A percentile compares a stretch with the other conserved stretches of the same genome.
Conservation (phyloP, 176 grass and related monocot genomes). For the Secale cereale region DNA sequence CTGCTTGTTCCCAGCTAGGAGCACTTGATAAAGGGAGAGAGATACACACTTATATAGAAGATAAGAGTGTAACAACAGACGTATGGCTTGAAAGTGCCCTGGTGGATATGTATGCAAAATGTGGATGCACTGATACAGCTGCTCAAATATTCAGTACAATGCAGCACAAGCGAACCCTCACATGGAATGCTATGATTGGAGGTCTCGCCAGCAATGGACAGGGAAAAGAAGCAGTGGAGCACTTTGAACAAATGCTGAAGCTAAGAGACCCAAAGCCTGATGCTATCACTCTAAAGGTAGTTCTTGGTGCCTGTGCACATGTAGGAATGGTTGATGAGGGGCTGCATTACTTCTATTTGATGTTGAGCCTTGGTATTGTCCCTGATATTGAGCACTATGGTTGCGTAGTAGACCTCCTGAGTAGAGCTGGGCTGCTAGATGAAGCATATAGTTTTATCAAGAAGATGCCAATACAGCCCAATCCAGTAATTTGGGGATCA, state of each 20-base stretch:
- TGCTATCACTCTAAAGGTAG: constrained; percentile 59
- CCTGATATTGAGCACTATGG: constrained; percentile 74
- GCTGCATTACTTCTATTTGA: constrained; percentile 54
- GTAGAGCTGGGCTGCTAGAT: constrained; percentile 60
- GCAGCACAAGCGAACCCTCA: constrained; percentile 46
- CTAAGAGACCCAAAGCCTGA: constrained; percentile 53
- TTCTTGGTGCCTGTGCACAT: constrained; percentile 74
- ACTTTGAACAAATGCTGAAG: constrained; percentile 64
- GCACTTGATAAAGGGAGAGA: constrained; percentile 68
- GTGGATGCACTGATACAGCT: constrained; percentile 59
- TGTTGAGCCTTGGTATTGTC: constrained; percentile 37
- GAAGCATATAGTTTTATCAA: constrained; percentile 68
- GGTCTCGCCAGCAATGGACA: constrained; percentile 75
- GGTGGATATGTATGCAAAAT: constrained; percentile 92
- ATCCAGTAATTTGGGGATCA: constrained; percentile 73
- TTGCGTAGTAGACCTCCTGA: constrained; percentile 82
- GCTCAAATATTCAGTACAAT: constrained; percentile 55
- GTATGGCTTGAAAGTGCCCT: constrained; percentile 58
- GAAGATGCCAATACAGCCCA: constrained; percentile 61
- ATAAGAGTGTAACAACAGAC: constrained; percentile 58
- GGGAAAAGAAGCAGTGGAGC: constrained; percentile 47
- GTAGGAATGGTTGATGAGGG: constrained; percentile 67
- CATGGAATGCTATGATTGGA: constrained; percentile 81
- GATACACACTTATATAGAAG: constrained; percentile 66
- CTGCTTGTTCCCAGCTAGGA: constrained; percentile 74